Base-by-base conservation (phyloP, 768 basidiomycete genomes). In the Trametes maxima region DNA sequence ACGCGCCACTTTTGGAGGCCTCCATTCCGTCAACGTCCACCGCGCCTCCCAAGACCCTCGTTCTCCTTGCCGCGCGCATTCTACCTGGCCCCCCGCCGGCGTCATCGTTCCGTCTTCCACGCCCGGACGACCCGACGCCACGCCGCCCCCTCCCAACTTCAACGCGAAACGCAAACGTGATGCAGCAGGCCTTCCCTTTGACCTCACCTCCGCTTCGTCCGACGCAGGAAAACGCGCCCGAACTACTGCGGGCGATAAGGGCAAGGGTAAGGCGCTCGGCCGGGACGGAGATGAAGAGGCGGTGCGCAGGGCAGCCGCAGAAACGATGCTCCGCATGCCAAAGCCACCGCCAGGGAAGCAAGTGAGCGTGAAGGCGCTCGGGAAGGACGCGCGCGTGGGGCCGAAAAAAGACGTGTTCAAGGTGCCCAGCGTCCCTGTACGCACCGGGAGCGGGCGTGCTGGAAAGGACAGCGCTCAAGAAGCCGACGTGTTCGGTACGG, bases 91-190 rank as follows among this genome's bases (percentile, higher is more conserved):
- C 80, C 47, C 77, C 76, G 0, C 67, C 67, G 6, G 63, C 71
- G 36, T 67, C 72, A 16, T 71, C 79, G 11, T 54, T 62, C 25
- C 77, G 82, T 6, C 69, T 76, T 0, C 87, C 87, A 4, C 79
- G 90, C 37, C 90, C 90, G 0, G 90, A 92, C 62, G 90, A 92
- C 62, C 90, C 89, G 0, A 90, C 86, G 5, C 90, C 90, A 8
- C 87, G 90, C 17, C 78, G 80, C 28, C 89, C 89, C 87, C 89
- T 3, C 63, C 66, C 7, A 49, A 46, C 63, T 75, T 63, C 39
- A 24, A 58, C 53, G 11, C 53, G 50, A 71, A 72, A 46, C 67
- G 69, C 46, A 66, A 64, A 21, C 60, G 66, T 42, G 70, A 72
- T 37, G 25, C 49, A 4, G 62, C 70, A 3, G 48, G 62, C 2